Conservation (phyloP, 306 rosid species). For the Lotus japonicus region DNA sequence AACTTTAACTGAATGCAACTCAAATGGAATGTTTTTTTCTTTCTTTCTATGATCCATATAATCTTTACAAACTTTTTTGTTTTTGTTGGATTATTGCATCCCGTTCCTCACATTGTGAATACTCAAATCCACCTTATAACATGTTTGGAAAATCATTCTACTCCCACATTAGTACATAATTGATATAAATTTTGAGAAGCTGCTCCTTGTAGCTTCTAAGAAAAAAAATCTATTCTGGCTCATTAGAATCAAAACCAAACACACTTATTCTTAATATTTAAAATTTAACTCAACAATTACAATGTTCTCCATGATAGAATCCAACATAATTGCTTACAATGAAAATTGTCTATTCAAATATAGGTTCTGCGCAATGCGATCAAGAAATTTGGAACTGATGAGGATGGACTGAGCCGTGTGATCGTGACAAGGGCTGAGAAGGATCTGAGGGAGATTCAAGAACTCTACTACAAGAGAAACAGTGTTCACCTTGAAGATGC, state of each 20-base stretch:
- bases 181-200: too few species aligned
- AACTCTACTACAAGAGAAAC: conserved; percentile 73
- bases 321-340: not conserved
- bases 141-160: too few species aligned
- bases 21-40: not conserved
- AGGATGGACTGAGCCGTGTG: conserved; percentile 69
- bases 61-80: not conserved
- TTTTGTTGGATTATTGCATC: too few species aligned
- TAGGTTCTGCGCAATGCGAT: conserved; percentile 61
- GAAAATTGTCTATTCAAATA: not conserved
- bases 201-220: too few species aligned
- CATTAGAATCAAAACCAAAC: too few species aligned
- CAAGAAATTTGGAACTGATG: conserved; percentile 51
- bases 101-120: too few species aligned
- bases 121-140: not conserved
- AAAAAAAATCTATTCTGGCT: too few species aligned
- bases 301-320: not conserved
- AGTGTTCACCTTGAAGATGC: conserved; percentile 61
- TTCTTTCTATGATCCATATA: not conserved
- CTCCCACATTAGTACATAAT: too few species aligned
- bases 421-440: conserved; percentile 79
- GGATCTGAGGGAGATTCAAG: conserved; percentile 66
- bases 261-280: not conserved
- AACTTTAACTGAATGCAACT: not conserved
- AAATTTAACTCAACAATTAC: not conserved